These are phyloP conservation scores for Emergomyces pasteurianus DNA, from an alignment of 2,329 filamentous ascomycete species.

Conservation along the genomic window DNA sequence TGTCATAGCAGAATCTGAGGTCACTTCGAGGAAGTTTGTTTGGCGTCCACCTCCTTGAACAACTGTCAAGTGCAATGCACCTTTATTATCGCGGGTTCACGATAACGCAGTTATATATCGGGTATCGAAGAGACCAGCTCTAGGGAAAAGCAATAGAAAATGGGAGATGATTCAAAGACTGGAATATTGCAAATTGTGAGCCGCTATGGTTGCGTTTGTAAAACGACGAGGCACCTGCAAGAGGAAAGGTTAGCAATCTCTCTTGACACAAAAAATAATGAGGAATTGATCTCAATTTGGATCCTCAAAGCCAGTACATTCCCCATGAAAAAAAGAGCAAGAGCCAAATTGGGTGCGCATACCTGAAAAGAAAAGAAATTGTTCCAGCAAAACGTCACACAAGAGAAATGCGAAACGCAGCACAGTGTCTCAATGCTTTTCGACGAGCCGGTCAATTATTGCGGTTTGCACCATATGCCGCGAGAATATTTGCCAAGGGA, in stretches of 20 bases:
- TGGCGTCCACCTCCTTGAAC: neutral
- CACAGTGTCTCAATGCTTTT: neutral
- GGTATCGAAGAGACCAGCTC: neutral
- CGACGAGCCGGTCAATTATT: neutral
- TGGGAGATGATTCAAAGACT: neutral
- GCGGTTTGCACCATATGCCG: neutral
- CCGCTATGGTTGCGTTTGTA: neutral
- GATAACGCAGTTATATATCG: neutral
- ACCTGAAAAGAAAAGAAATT: neutral
- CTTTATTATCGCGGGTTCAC: neutral
- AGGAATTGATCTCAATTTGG: neutral
- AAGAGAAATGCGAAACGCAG: neutral
- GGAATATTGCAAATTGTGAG: neutral
- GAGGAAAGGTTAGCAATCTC: neutral
- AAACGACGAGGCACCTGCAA: neutral
- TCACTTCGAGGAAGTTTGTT: neutral
- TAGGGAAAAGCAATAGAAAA: neutral
- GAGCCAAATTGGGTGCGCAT: neutral
- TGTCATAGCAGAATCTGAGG: constrained; percentile 6
- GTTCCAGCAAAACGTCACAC: neutral
- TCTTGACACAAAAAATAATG: neutral
- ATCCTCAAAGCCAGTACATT: neutral
- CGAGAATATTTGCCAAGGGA: neutral
- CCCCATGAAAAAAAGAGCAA: neutral
- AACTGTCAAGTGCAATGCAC: neutral